Evolutionary conservation across 345 rosid species (phyloP).

Genomic region (Tarenaya hassleriana): DNA sequence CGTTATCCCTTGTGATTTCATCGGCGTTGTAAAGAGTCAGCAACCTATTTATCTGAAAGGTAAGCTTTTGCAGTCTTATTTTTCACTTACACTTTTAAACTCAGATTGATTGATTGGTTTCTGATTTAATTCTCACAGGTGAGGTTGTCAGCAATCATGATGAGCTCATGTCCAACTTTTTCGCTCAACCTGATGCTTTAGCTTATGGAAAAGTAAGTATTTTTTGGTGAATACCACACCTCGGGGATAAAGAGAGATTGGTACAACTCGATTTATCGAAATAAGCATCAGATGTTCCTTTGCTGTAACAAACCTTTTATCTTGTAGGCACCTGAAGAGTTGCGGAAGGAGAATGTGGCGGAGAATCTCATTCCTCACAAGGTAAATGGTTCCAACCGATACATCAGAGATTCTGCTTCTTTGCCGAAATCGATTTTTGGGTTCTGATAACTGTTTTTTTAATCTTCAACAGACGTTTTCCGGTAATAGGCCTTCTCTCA

Average conservation of each 20-base stretch:
- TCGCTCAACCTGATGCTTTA: slow-evolving; percentile 97
- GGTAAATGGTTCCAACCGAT: slow-evolving; percentile 38
- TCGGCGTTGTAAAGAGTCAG: slow-evolving; percentile 81
- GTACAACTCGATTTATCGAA: no score
- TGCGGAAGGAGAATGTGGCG: slow-evolving; percentile 67
- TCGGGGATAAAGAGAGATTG: background rate
- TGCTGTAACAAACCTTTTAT: slow-evolving; percentile 20
- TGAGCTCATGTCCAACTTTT: slow-evolving; percentile 98
- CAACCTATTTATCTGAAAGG: slow-evolving; percentile 92
- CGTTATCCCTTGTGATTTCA: slow-evolving; percentile 87
- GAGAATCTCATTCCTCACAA: slow-evolving; percentile 83
- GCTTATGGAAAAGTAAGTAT: slow-evolving; percentile 89
- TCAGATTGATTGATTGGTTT: background rate
- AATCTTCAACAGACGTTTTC: slow-evolving; percentile 58
- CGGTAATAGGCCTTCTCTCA: slow-evolving; percentile 89
- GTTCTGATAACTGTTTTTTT: background rate
- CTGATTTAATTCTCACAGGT: slow-evolving; percentile 38
- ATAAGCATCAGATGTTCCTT: background rate
- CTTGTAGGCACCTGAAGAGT: slow-evolving; percentile 71
- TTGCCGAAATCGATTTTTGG: background rate
- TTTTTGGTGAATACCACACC: slow-evolving; percentile 3
- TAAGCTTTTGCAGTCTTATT: slow-evolving; percentile 16
- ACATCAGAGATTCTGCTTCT: background rate
- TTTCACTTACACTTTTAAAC: background rate
- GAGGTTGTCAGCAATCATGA: slow-evolving; percentile 94